Evolutionary conservation across 495 filamentous ascomycete genomes (phyloP), one percentile per base, ranked within the genome.

Genomic region (Neurospora sp.): DNA sequence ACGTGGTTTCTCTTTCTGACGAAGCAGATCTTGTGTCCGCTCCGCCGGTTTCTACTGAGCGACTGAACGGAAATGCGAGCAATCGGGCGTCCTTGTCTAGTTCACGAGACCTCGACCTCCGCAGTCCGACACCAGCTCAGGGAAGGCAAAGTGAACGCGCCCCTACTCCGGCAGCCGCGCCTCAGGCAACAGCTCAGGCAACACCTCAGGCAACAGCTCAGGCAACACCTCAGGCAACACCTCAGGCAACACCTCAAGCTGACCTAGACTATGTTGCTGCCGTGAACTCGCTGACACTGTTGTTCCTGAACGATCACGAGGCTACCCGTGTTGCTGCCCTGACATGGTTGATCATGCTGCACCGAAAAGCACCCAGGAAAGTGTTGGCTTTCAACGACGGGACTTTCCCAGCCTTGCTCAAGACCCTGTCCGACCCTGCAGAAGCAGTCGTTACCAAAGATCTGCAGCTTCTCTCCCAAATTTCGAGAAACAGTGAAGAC

Each of bases 381-480:
- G 93, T 97, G 48, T 87, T 98, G 22, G 94, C 95, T 38, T 97
- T 97, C 76, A 97, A 98, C 74, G 96, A 98, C 78, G 96, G 94
- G 38, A 98, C 94, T 0, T 99, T 98, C 78, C 95, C 96, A 10
- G 96, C 94, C 14, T 86, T 99, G 40, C 88, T 99, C 35, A 98
- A 99, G 81, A 99, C 96, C 0, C 85, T 99, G 3, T 97, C 95
- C 3, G 96, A 99, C 78, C 94, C 96, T 31, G 90, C 95, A 40
- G 96, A 99, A 79, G 91, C 93, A 17, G 96, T 99, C 53, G 96
- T 99, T 0, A 98, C 94, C 14, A 92, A 94, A 73, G 96, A 99
- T 79, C 83, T 99, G 16, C 94, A 97, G 76, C 87, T 99, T 16
- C 87, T 99, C 16, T 97, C 94, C 5, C 95, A 99, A 74, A 98